These are phyloP conservation scores for Arthrobotrys musiformis DNA, from an alignment of 2,329 filamentous ascomycete species.

Conservation along the genomic window DNA sequence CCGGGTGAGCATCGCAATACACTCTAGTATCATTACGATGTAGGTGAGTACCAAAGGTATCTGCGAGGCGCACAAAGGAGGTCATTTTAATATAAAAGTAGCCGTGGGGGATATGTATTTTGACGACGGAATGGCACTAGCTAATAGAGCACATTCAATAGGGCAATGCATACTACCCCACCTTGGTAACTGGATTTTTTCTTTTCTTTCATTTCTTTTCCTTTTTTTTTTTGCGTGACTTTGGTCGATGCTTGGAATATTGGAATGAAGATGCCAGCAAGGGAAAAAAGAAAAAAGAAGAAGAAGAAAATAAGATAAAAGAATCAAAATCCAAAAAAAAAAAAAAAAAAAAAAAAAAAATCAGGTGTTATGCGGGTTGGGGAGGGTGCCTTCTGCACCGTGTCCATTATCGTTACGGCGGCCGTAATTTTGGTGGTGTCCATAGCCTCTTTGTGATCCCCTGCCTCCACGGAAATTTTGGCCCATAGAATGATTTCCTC, in stretches of 20 bases:
- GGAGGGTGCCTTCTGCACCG: conserved; percentile 5
- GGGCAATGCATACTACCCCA: not conserved
- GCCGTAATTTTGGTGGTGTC: conserved; percentile 33
- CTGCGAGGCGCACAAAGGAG: not conserved
- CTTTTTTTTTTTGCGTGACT: not conserved
- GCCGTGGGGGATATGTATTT: not conserved
- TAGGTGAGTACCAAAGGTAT: not conserved
- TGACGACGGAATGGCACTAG: not conserved
- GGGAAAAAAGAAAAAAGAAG: too few relatives aligned
- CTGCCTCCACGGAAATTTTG: conserved; percentile 35
- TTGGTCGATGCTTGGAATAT: not conserved
- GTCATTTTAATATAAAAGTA: too few relatives aligned
- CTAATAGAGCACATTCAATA: not conserved
- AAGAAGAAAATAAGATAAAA: too few relatives aligned
- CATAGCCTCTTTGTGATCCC: conserved; percentile 31
- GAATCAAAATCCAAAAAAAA: too few relatives aligned
- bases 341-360: too few relatives aligned
- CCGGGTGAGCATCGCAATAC: not conserved
- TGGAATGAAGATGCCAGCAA: not conserved
- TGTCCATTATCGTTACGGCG: conserved; percentile 36
- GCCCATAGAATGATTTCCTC: conserved; percentile 26
- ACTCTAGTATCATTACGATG: not conserved
- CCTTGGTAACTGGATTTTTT: too few relatives aligned
- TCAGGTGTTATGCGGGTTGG: conserved; percentile 26
- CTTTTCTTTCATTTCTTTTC: too few relatives aligned